Conservation (phyloP, 106 monocot genomes). For the Phalaenopsis equestris region DNA sequence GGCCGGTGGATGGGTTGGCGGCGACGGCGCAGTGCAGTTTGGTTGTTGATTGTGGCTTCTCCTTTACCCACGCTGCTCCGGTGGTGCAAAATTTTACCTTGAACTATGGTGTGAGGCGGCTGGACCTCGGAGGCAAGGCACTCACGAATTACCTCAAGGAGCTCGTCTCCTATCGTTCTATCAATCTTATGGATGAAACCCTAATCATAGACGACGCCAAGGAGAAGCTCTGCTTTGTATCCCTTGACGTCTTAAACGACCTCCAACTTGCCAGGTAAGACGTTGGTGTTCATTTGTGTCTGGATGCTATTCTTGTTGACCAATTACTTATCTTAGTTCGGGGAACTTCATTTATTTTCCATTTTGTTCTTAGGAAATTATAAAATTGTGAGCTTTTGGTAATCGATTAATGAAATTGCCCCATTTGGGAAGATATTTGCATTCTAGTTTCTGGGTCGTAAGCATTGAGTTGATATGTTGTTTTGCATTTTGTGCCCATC, state of each 20-base stretch:
- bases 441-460: not conserved
- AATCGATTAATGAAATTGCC: not conserved
- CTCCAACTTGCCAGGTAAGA: slow-evolving; percentile 67
- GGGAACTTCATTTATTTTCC: not conserved
- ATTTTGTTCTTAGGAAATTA: not conserved
- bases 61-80: slow-evolving; percentile 79
- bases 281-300: not conserved
- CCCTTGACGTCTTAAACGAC: slow-evolving; percentile 65
- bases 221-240: slow-evolving; percentile 93
- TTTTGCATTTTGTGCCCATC: not conserved
- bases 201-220: slow-evolving; percentile 87
- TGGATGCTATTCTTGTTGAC: not conserved
- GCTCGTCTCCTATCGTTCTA: slow-evolving; percentile 71
- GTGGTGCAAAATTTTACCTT: slow-evolving; percentile 82
- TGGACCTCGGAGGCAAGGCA: slow-evolving; percentile 88
- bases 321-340: not conserved
- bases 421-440: not conserved
- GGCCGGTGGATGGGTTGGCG: slow-evolving; percentile 8
- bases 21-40: slow-evolving; percentile 52
- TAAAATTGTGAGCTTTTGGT: not conserved
- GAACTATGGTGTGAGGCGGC: slow-evolving; percentile 69
- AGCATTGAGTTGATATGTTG: not conserved
- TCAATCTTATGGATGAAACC: slow-evolving; percentile 96
- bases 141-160: slow-evolving; percentile 96
- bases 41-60: slow-evolving; percentile 94